phyloP scores from a whole-genome alignment of 371 early-diverging fungal species.

The Paramicrosporidium saccamoebae region DNA sequence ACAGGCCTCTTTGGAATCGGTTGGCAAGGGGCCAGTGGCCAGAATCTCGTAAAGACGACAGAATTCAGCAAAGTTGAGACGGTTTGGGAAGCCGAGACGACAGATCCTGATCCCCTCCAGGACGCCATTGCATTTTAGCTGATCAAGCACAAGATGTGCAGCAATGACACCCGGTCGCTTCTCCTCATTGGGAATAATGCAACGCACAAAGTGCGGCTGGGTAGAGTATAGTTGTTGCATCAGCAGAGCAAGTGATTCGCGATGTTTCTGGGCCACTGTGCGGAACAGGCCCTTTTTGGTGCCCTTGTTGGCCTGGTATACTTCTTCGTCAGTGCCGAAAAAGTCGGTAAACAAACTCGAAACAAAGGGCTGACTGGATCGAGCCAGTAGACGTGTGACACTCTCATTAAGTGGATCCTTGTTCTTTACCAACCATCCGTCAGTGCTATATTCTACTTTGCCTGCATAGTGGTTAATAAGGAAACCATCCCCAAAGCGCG shows the following conservation, averaged over 20 bases:
- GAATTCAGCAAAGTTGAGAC: slow-evolving; percentile 80
- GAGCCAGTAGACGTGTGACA: slow-evolving; percentile 50
- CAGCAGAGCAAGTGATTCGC: slow-evolving; percentile 59
- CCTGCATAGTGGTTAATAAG: slow-evolving; percentile 92
- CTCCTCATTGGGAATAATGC: slow-evolving; percentile 91
- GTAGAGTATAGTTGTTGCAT: slow-evolving; percentile 75
- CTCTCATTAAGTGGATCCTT: slow-evolving; percentile 97
- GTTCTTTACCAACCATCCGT: slow-evolving; percentile 94
- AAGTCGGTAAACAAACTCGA: slow-evolving; percentile 38
- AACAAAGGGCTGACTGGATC: slow-evolving; percentile 37
- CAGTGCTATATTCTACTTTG: slow-evolving; percentile 74
- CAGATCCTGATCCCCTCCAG: slow-evolving; percentile 97
- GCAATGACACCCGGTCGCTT: slow-evolving; percentile 59
- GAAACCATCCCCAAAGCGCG: slow-evolving; percentile 71
- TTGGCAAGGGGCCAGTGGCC: slow-evolving; percentile 32
- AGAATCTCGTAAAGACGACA: slow-evolving; percentile 75
- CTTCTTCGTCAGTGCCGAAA: slow-evolving; percentile 6
- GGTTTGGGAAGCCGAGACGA: slow-evolving; percentile 88
- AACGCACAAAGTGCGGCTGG: slow-evolving; percentile 96
- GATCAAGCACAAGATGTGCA: slow-evolving; percentile 58
- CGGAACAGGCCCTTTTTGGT: slow-evolving; percentile 50
- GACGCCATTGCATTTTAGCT: slow-evolving; percentile 96
- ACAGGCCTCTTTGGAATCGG: slow-evolving; percentile 54
- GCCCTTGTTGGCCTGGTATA: slow-evolving; percentile 10
- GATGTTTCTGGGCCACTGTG: slow-evolving; percentile 88